Base-by-base conservation (phyloP, 2,329 filamentous ascomycete species). In the Fusarium piperis region DNA sequence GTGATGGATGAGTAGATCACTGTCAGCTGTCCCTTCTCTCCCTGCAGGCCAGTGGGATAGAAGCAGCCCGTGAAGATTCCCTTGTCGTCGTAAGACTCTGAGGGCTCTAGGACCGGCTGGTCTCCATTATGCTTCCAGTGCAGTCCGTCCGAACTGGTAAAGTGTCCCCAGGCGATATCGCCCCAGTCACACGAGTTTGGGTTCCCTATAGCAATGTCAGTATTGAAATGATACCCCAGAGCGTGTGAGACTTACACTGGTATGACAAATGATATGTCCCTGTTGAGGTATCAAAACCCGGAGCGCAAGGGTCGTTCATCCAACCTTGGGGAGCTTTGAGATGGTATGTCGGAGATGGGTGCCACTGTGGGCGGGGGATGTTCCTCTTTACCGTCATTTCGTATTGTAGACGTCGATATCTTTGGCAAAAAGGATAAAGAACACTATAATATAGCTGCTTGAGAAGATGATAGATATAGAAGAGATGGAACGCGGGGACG, bases 41-140 rank as follows among this genome's bases (percentile, higher is more conserved):
- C 85, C 5, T 81, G 70, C 0, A 85, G 75, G 13, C 86, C 86
- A 9, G 85, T 83, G 2, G 86, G 83, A 67, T 84, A 82, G 5
- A 82, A 81, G 38, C 84, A 86, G 4, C 87, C 87, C 6, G 83
- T 86, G 74, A 88, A 88, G 33, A 88, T 84, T 1, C 86, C 86
- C 13, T 87, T 79, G 2, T 83, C 80, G 63, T 88, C 84, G 72
- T 88, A 88, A 9, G 79, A 77, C 41, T 79, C 80, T 78, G 61
- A 72, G 0, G 82, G 83, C 15, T 79, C 79, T 23, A 63, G 79
- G 71, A 68, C 82, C 52, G 63, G 85, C 74, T 59, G 61, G 7
- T 64, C 46, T 36, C 83, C 76, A 26, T 78, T 79, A 35, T 82
- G 79, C 67, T 84, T 71, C 86, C 86, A 88, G 15, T 81, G 83